Evolutionary conservation across 768 basidiomycete genomes (phyloP).

Genomic region (Lanmaoa rubissima): DNA sequence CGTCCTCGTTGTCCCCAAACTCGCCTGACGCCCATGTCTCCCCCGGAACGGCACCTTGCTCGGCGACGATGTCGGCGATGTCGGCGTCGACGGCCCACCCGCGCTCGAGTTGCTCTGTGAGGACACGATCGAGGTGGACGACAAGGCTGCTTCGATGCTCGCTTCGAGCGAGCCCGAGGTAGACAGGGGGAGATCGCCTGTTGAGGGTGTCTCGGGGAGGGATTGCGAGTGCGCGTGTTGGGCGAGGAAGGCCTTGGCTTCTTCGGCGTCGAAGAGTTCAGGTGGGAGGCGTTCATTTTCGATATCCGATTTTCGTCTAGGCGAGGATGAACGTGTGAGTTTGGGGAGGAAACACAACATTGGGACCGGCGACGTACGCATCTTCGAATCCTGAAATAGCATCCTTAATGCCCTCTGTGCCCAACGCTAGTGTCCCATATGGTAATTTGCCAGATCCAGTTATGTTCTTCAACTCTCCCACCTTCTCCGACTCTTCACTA

Average conservation of each 20-base stretch:
- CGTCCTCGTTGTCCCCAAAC: conserved; percentile 88
- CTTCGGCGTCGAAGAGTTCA: conserved; percentile 80
- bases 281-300: conserved; percentile 99
- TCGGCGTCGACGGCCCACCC: conserved; percentile 19
- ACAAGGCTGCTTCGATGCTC: conserved; percentile 34
- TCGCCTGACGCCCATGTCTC: conserved; percentile 49
- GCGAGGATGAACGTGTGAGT: background rate
- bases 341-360: background rate
- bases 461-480: conserved; percentile 94
- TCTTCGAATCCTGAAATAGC: conserved; percentile 93
- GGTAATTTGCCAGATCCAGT: conserved; percentile 76
- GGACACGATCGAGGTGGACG: conserved; percentile 25
- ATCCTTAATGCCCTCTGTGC: conserved; percentile 93
- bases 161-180: conserved; percentile 45
- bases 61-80: conserved; percentile 47
- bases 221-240: conserved; percentile 34
- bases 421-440: conserved; percentile 79
- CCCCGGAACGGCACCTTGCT: conserved; percentile 56
- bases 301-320: conserved; percentile 93
- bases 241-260: conserved; percentile 62
- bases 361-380: conserved; percentile 61
- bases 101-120: conserved; percentile 21
- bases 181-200: conserved; percentile 42
- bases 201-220: conserved; percentile 53
- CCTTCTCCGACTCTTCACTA: conserved; percentile 97